These are phyloP conservation scores for Xylaria sp. DNA, from an alignment of 495 filamentous ascomycete genomes.

Conservation along the genomic window DNA sequence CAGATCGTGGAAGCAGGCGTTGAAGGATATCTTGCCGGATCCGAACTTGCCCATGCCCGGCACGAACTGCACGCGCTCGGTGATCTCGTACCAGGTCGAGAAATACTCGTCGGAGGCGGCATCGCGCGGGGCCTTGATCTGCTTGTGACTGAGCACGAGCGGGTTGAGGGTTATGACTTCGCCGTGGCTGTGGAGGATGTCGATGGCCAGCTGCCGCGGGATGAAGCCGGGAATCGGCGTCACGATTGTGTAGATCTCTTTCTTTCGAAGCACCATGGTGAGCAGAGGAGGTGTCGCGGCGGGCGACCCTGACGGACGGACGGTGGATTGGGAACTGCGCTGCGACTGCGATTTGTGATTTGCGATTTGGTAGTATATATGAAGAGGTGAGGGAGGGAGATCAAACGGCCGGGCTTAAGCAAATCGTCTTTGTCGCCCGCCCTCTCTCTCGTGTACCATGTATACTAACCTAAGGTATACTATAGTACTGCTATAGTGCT, in stretches of 20 bases:
- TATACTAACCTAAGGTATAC: too few species aligned
- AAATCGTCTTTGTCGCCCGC: constrained; percentile 2
- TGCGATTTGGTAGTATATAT: too few species aligned
- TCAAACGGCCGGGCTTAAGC: constrained; percentile 1
- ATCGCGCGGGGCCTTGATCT: constrained; percentile 67
- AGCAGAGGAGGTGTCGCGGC: constrained; percentile 1
- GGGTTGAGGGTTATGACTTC: constrained; percentile 81
- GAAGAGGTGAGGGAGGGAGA: constrained; percentile 2
- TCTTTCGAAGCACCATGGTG: constrained; percentile 54
- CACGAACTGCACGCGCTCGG: constrained; percentile 69
- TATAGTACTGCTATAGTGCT: too few species aligned
- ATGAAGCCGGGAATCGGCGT: constrained; percentile 58
- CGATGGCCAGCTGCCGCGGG: constrained; percentile 51
- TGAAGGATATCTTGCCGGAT: constrained; percentile 71
- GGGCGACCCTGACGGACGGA: background rate
- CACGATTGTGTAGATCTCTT: constrained; percentile 55
- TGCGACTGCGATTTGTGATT: background rate
- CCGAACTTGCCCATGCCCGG: constrained; percentile 66
- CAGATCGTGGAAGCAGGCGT: constrained; percentile 76
- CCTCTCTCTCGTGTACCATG: too few species aligned
- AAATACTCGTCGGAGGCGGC: constrained; percentile 73
- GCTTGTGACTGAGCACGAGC: constrained; percentile 69
- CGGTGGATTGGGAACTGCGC: background rate
- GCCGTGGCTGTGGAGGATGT: constrained; percentile 58
- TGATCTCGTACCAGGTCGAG: constrained; percentile 72